These are phyloP conservation scores for Penicillium odoratum DNA, from an alignment of 495 filamentous ascomycete species.

Conservation along the genomic window DNA sequence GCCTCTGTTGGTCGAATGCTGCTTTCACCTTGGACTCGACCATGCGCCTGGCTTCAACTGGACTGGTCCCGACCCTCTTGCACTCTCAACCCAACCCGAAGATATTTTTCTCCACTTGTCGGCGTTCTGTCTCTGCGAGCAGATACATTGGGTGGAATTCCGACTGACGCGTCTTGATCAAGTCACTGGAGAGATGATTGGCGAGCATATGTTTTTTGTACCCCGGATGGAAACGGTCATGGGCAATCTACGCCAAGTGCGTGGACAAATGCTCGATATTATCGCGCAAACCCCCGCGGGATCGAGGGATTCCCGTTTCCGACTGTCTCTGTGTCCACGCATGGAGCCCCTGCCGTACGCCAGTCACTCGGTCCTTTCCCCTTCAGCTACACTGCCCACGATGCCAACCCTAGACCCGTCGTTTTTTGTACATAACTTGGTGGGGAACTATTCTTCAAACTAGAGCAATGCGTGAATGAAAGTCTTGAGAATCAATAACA, in stretches of 20 bases:
- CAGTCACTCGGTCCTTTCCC: not conserved
- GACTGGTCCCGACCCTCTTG: conserved; percentile 9
- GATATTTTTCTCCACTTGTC: conserved; percentile 12
- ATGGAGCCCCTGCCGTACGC: conserved; percentile 3
- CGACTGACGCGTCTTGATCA: conserved; percentile 1
- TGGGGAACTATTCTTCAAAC: not conserved
- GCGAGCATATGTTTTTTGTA: conserved; percentile 15
- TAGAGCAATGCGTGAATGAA: not conserved
- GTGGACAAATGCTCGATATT: conserved; percentile 8
- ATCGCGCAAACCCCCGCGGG: not conserved
- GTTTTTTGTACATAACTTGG: not conserved
- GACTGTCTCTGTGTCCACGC: conserved; percentile 6
- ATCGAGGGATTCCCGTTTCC: not conserved
- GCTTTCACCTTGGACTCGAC: conserved; percentile 3
- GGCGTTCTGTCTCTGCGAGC: conserved; percentile 1
- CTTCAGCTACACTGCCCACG: not conserved
- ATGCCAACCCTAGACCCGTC: not conserved
- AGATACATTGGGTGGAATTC: conserved; percentile 9
- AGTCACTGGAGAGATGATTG: not conserved
- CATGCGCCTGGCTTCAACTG: conserved; percentile 2
- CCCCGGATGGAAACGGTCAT: conserved; percentile 8
- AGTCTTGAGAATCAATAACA: not conserved
- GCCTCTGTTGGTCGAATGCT: conserved; percentile 1
- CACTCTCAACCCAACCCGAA: conserved; percentile 1
- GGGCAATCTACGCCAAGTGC: conserved; percentile 8